These are phyloP conservation scores for Eucalyptus erythrocorys DNA, from an alignment of 345 rosid species.

Conservation along the genomic window DNA sequence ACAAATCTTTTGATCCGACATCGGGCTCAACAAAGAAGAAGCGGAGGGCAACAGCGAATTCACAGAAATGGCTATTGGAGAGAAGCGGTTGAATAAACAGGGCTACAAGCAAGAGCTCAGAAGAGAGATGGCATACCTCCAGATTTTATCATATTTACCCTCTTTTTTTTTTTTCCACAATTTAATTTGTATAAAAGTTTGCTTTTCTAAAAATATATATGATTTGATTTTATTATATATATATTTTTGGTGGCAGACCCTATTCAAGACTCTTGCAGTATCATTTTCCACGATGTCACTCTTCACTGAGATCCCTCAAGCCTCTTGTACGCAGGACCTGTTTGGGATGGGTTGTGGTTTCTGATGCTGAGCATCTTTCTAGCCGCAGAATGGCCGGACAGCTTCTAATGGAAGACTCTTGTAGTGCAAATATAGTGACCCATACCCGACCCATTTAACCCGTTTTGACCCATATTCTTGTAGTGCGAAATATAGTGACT, in stretches of 20 bases:
- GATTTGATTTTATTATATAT: no score
- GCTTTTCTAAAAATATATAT: background rate
- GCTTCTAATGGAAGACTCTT: no score
- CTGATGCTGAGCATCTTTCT: no score
- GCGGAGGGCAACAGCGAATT: background rate
- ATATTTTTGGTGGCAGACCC: conserved; percentile 14
- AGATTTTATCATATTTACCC: background rate
- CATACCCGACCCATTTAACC: no score
- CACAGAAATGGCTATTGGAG: conserved; percentile 32
- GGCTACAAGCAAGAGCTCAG: no score
- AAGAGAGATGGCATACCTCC: conserved; percentile 33
- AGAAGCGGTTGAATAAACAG: conserved; percentile 49
- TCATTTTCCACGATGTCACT: conserved; percentile 52
- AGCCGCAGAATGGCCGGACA: no score
- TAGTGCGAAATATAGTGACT: no score
- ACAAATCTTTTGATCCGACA: background rate
- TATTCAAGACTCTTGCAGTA: conserved; percentile 45
- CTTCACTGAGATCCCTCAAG: conserved; percentile 45
- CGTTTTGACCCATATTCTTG: no score
- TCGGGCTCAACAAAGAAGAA: background rate
- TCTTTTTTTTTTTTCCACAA: background rate
- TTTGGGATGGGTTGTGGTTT: no score
- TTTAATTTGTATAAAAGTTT: background rate
- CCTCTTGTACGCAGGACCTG: conserved; percentile 40
- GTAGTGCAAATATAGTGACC: no score